Percentiles rank a stretch among this genome's conserved stretches.
Evolutionary conservation across 306 rosid genomes (phyloP).

Genomic region (Parietaria judaica): DNA sequence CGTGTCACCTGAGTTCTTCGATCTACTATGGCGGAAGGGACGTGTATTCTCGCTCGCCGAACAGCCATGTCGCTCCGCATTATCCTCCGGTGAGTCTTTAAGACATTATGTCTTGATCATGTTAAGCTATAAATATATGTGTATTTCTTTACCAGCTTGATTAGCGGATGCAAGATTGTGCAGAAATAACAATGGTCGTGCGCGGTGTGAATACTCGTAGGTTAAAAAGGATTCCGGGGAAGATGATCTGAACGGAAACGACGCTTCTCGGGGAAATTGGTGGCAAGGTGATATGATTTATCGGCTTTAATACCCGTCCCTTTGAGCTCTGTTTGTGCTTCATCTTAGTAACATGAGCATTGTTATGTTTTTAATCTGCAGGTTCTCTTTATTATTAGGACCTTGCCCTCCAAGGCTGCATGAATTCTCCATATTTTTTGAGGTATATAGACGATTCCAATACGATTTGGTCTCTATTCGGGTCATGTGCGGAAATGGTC

Average conservation of each 20-base stretch:
- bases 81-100: constrained; percentile 37
- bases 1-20: constrained; percentile 54
- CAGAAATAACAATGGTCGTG: constrained; percentile 5
- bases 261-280: constrained; percentile 52
- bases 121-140: background rate
- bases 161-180: background rate
- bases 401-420: constrained; percentile 15
- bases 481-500: too few relatives aligned
- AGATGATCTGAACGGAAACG: constrained; percentile 44
- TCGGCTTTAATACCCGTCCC: too few relatives aligned
- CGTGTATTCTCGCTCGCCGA: constrained; percentile 34
- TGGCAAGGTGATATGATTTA: constrained; percentile 38
- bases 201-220: constrained; percentile 21
- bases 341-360: background rate
- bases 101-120: constrained; percentile 1
- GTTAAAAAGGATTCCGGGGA: constrained; percentile 31
- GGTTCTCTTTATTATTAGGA: constrained; percentile 57
- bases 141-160: constrained; percentile 1
- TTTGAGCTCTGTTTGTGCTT: too few relatives aligned
- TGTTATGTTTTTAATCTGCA: constrained; percentile 14
- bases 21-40: constrained; percentile 52
- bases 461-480: too few relatives aligned
- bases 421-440: constrained; percentile 30
- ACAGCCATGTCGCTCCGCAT: constrained; percentile 25
- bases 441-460: constrained; percentile 19